Base-by-base conservation (phyloP, 2,329 filamentous ascomycete genomes). In the Xylariaceae sp. region DNA sequence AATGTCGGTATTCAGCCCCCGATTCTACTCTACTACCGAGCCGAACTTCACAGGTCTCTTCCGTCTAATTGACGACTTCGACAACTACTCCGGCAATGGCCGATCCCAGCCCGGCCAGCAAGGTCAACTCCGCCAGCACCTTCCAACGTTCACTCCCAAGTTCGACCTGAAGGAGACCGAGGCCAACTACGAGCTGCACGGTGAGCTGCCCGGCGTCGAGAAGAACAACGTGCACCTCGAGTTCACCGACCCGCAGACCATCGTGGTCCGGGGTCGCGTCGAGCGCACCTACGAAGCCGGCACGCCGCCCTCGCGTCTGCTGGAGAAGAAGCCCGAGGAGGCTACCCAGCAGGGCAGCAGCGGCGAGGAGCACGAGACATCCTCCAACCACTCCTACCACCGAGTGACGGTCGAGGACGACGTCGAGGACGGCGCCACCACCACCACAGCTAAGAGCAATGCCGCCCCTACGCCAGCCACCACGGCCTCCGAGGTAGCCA, bases 211-310 rank as follows among this genome's bases (percentile, higher is more conserved):
- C 0, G 90, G 90, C 52, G 79, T 93, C 65, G 82, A 83, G 60
- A 89, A 90, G 75, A 85, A 90, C 65, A 79, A 92, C 67, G 78
- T 95, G 68, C 78, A 82, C 70, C 89, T 93, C 70, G 89, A 93
- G 70, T 93, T 93, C 79, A 87, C 85, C 56, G 89, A 93, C 70
- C 79, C 82, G 42, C 87, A 90, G 75, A 92, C 89, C 16, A 77
- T 93, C 43, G 81, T 85, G 61, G 79, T 95, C 71, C 84, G 83
- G 55, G 90, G 90, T 68, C 84, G 80, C 61, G 81, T 85, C 53
- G 89, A 92, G 74, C 83, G 86, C 63, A 77, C 77, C 62, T 82
- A 84, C 73, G 82, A 83, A 57, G 75, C 84, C 40, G 82, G 82
- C 56, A 79, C 77, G 7, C 75, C 79, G 2, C 73, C 81, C 29